These are phyloP conservation scores for Coniochaeta pulveracea DNA, from an alignment of 2,329 filamentous ascomycete species.

Conservation along the genomic window DNA sequence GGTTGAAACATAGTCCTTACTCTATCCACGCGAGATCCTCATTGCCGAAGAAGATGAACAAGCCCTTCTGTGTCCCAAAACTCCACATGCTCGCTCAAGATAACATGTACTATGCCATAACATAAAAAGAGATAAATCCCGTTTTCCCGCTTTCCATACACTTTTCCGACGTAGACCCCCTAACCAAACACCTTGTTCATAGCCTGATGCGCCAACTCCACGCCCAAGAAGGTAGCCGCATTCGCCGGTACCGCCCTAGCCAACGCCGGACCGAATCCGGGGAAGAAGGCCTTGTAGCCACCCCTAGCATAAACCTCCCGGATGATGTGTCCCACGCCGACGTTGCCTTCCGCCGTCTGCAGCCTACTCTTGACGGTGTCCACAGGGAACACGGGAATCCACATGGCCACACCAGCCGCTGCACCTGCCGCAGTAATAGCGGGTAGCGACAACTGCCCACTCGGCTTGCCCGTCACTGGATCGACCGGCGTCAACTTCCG, in stretches of 20 bases:
- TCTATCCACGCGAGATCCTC: too few species aligned
- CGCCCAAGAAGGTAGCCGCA: constrained; percentile 84
- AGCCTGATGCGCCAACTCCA: constrained; percentile 72
- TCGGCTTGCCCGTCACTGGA: constrained; percentile 56
- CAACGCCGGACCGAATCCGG: constrained; percentile 85
- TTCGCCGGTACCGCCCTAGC: constrained; percentile 92
- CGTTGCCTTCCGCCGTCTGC: constrained; percentile 80
- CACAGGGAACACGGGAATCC: constrained; percentile 96
- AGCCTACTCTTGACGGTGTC: constrained; percentile 93
- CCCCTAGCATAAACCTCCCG: constrained; percentile 72
- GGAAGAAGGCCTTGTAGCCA: constrained; percentile 89
- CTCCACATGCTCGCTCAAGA: constrained; percentile 4
- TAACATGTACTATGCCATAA: not conserved
- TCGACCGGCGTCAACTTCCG: constrained; percentile 74
- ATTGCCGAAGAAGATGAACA: too few species aligned
- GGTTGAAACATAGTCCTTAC: too few species aligned
- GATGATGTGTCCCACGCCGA: constrained; percentile 70
- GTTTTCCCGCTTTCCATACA: not conserved
- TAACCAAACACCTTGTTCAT: constrained; percentile 65
- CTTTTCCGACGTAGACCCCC: constrained; percentile 5
- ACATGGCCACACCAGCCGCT: constrained; percentile 92
- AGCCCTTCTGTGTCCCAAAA: too few species aligned
- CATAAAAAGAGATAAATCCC: not conserved
- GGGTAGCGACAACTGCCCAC: constrained; percentile 66
- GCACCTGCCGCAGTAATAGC: constrained; percentile 83